phyloP scores from a whole-genome alignment of 306 rosid genomes.

The Prinsepia uniflora region DNA sequence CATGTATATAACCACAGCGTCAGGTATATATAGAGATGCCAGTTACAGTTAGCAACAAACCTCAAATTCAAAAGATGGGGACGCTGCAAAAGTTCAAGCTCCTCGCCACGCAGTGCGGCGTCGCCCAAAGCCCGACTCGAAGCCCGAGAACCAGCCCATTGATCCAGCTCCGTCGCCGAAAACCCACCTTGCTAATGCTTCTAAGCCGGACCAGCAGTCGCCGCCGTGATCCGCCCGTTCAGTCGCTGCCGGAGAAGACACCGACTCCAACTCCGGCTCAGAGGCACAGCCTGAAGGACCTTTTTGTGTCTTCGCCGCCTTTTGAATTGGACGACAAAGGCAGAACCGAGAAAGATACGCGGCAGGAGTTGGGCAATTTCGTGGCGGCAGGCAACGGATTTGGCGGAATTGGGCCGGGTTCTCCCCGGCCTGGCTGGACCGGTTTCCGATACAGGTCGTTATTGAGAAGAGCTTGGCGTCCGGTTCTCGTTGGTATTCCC shows the following conservation, averaged over 20 bases:
- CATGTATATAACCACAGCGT: not conserved
- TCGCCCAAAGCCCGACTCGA: slow-evolving; percentile 57
- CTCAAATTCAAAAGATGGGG: slow-evolving; percentile 45
- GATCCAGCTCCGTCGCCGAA: slow-evolving; percentile 65
- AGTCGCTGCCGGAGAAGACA: slow-evolving; percentile 23
- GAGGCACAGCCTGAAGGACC: slow-evolving; percentile 58
- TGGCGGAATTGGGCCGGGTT: slow-evolving; percentile 33
- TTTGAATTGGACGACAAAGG: slow-evolving; percentile 19
- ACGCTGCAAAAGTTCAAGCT: slow-evolving; percentile 76
- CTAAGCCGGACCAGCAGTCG: slow-evolving; percentile 46
- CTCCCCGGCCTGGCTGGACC: slow-evolving; percentile 52
- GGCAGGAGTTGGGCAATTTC: slow-evolving; percentile 8
- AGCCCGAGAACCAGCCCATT: slow-evolving; percentile 82
- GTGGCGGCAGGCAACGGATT: slow-evolving; percentile 17
- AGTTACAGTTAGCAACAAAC: slow-evolving; percentile 14
- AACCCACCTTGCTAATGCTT: slow-evolving; percentile 53
- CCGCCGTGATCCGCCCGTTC: slow-evolving; percentile 29
- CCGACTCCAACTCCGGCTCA: slow-evolving; percentile 22
- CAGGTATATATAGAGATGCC: not conserved
- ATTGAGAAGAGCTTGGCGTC: slow-evolving; percentile 77
- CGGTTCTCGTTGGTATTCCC: slow-evolving; percentile 58
- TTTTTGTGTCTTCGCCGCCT: slow-evolving; percentile 66
- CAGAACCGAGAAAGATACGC: slow-evolving; percentile 4
- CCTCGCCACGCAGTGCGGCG: slow-evolving; percentile 73
- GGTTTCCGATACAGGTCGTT: slow-evolving; percentile 67